Base-by-base conservation (phyloP, 2,329 filamentous ascomycete species). In the Phaeosphaeriaceae sp. region DNA sequence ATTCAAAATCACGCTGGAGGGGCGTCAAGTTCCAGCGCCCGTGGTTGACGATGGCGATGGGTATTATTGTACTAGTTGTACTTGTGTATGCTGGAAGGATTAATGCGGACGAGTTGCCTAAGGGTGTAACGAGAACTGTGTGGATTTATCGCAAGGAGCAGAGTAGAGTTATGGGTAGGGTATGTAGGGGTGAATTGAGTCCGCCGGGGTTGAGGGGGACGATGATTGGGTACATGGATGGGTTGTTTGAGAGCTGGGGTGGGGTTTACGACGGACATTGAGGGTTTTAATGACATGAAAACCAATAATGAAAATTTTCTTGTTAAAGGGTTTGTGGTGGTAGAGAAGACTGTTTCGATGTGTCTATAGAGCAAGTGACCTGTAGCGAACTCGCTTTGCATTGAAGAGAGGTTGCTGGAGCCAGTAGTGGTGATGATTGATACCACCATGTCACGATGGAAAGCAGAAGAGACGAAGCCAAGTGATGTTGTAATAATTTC, bases 181-280 rank as follows among this genome's bases (percentile, higher is more conserved):
- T 63, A 3, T 63, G 60, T 48, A 28, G n/a, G 21, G 50, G 48
- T 6, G 30, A 23, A 8, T 32, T 63, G 6, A 60, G 32, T 44
- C 49, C 56, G 13, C 54, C 56, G 4, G 60, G 60, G 22, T 43
- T 63, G 13, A 46, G 60, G 44, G 60, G 60, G 9, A 49, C 57
- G 46, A 63, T 60, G 8, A 63, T 63, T 50, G 56, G 60, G 4
- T 63, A 58, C 48, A 55, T 49, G 28, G 60, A 63, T 55, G 60
- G 60, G 4, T 49, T 63, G 15, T 63, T 63, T 51, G 53, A 60
- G 13, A 54, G 49, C 26, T 63, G 60, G 60, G 47, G 54, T 10
- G 22, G 22, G 1, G 49, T 46, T 11, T 63, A 63, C 51, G 19
- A 57, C 35, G 60, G 60, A 10, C 10, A 46, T 53, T 53, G 42